Base-by-base conservation (phyloP, 306 rosid species). In the Ormosia semicastrata region DNA sequence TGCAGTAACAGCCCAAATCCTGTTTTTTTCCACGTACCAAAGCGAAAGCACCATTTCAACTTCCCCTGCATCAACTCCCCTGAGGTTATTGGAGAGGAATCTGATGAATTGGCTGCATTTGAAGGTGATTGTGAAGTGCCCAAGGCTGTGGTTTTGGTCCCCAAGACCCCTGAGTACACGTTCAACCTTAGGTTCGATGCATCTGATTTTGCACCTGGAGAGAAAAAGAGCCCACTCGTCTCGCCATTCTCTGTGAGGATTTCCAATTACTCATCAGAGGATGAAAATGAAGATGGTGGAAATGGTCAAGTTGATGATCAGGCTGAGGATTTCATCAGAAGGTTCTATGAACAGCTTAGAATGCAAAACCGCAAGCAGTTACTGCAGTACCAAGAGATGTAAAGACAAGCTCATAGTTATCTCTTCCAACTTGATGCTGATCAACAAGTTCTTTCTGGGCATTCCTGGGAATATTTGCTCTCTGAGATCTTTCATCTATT, bases 1-100 rank as follows among this genome's bases (percentile, higher is more conserved):
- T 90, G 94, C 73, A 82, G 89, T 41, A 88, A 86, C 67, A 88
- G 88, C 36, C 91, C 94, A 43, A 82, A 84, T 73, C 89, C 91
- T 81, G 86, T 83, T 83, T 83, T 86, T 83, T 78, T 58, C 88
- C 84, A 83, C 67, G 50, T 77, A 64, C 79, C 87, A 24, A 90
- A 84, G 75, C 70, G 86, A 18, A 84, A 83, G 46, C 82, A 86
- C 13, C 73, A 81, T 76, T 90, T 86, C 73, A 86, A 60, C 88
- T 90, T 90, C 58, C 89, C 94, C 70, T 90, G 90, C 73, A 77
- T 90, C 30, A 83, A 85, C 52, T 9, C 79, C 24, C 89, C 88
- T 32, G 50, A 69, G 30, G 88, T 66, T 34, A 8, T 81, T 4
- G 90, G 85, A 71, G 81, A 64, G 43, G 64, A 46, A 2, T 15